Evolutionary conservation across 108 stramenopile species (phyloP).

Genomic region (Cyclotella cryptica): DNA sequence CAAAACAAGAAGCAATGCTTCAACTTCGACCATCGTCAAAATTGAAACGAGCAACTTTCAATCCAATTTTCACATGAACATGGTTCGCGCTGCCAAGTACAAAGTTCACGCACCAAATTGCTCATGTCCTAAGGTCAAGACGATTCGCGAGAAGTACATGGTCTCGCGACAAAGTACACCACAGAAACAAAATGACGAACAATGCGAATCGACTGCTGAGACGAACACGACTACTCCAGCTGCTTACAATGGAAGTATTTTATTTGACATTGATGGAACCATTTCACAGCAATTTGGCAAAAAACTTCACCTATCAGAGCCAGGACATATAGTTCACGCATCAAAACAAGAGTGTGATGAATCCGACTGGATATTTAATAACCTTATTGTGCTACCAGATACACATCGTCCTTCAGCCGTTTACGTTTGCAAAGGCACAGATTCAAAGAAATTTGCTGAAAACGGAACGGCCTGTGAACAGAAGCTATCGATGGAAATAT

Average conservation of each 20-base stretch:
- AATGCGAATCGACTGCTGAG: background rate
- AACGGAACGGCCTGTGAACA: conserved; percentile 28
- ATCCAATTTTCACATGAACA: conserved; percentile 18
- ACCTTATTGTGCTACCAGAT: conserved; percentile 46
- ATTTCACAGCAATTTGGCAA: background rate
- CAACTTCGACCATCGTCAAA: background rate
- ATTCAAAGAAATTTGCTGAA: conserved; percentile 9
- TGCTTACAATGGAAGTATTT: background rate
- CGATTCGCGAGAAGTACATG: conserved; percentile 17
- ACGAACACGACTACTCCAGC: background rate
- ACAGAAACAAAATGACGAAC: background rate
- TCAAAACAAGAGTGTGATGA: background rate
- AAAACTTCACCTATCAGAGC: background rate
- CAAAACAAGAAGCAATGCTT: background rate
- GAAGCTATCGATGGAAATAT: conserved; percentile 40
- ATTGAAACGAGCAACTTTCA: conserved; percentile 17
- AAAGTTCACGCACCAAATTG: conserved; percentile 59
- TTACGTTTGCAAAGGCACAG: conserved; percentile 34
- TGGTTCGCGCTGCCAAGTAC: conserved; percentile 43
- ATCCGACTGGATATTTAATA: conserved; percentile 21
- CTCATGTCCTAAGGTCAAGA: conserved; percentile 41
- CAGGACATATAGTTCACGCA: background rate
- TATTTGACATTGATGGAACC: conserved; percentile 13
- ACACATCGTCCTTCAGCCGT: conserved; percentile 25
- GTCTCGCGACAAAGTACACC: background rate